phyloP scores from a whole-genome alignment of 2,329 filamentous ascomycete species.

The Fusarium multiceps region DNA sequence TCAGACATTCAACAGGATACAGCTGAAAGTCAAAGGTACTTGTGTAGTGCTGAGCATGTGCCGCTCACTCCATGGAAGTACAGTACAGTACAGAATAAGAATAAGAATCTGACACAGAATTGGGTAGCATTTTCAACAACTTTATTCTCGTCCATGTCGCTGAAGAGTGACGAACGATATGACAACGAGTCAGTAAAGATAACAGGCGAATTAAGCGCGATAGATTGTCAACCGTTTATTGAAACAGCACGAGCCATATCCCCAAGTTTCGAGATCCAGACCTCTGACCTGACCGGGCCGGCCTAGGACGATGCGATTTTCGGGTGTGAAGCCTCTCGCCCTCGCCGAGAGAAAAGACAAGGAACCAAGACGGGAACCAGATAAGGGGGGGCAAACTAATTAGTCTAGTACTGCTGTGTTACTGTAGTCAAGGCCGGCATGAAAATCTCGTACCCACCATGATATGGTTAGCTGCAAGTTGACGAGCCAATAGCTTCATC shows the following conservation, averaged over 20 bases:
- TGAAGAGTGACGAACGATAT: background rate
- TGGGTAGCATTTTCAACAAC: constrained; percentile 22
- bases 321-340: constrained; percentile 20
- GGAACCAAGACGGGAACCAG: constrained; percentile 29
- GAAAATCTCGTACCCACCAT: constrained; percentile 33
- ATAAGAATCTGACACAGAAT: constrained; percentile 20
- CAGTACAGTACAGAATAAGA: constrained; percentile 5
- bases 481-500: constrained; percentile 14
- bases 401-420: constrained; percentile 10
- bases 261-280: constrained; percentile 18
- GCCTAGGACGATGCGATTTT: constrained; percentile 10
- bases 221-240: constrained; percentile 3
- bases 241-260: constrained; percentile 13
- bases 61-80: constrained; percentile 9
- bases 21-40: constrained; percentile 11
- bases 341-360: constrained; percentile 27
- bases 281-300: constrained; percentile 23
- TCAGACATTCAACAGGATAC: constrained; percentile 4
- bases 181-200: constrained; percentile 10
- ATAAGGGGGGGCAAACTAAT: constrained; percentile 24
- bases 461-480: constrained; percentile 16
- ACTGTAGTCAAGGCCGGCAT: constrained; percentile 10
- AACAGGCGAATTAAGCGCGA: constrained; percentile 24
- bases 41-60: background rate
- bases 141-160: background rate